Conservation (phyloP, 148 eudicot genomes). For the Limonium bicolor region DNA sequence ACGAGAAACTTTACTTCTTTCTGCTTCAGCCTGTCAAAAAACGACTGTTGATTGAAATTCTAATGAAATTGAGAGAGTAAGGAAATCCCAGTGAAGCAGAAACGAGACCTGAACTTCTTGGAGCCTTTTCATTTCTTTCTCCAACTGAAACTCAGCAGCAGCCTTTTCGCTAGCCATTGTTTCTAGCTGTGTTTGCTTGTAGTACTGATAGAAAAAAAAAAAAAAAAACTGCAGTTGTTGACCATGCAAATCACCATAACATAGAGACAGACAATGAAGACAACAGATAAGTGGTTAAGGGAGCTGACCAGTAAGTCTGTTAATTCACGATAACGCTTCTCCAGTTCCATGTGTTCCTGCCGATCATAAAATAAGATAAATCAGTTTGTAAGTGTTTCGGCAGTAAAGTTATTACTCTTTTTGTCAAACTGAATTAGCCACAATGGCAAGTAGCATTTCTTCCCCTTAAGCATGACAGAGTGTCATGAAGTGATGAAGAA, state of each 20-base stretch:
- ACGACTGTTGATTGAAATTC: neutral
- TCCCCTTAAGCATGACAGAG: no score
- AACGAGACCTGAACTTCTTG: constrained; percentile 70
- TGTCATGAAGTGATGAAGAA: no score
- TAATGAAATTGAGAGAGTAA: neutral
- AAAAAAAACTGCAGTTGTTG: neutral
- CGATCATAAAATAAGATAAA: neutral
- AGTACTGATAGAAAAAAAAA: constrained; percentile 31
- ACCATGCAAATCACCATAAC: no score
- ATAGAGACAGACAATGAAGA: neutral
- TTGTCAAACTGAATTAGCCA: no score
- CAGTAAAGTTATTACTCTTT: no score
- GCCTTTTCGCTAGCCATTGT: constrained; percentile 96
- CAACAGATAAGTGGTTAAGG: neutral
- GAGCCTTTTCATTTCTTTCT: constrained; percentile 80
- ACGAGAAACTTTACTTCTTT: constrained; percentile 71
- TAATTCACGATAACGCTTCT: constrained; percentile 91
- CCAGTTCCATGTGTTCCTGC: constrained; percentile 99
- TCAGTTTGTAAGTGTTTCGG: neutral
- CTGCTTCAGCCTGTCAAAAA: constrained; percentile 71
- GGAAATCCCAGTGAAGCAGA: neutral
- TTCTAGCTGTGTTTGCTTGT: constrained; percentile 98
- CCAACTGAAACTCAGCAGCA: constrained; percentile 97
- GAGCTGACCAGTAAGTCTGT: constrained; percentile 81
- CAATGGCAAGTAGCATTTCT: no score